phyloP scores from a whole-genome alignment of 352 stramenopile genomes.

The Phytophthora pisi region DNA sequence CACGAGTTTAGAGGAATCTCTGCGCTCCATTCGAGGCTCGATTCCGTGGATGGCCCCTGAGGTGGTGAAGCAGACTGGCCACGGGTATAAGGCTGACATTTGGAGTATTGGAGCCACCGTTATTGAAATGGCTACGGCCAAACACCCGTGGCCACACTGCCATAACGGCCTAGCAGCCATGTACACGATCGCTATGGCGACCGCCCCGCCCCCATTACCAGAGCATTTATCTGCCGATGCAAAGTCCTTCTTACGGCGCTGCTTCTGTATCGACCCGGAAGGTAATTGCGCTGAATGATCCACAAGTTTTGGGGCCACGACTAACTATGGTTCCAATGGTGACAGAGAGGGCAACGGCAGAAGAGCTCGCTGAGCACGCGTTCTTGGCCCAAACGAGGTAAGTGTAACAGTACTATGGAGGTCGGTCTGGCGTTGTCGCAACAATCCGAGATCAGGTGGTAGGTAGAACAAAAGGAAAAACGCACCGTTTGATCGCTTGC shows the following conservation, averaged over 20 bases:
- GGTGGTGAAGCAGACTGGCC: conserved; percentile 75
- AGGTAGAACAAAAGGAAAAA: too few relatives aligned
- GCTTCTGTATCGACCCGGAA: conserved; percentile 78
- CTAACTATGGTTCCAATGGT: background rate
- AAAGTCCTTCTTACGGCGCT: conserved; percentile 61
- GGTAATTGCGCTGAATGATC: conserved; percentile 31
- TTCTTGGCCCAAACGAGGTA: conserved; percentile 52
- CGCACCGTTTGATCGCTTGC: too few relatives aligned
- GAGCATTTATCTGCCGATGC: conserved; percentile 53
- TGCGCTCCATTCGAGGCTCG: conserved; percentile 83
- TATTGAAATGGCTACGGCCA: conserved; percentile 83
- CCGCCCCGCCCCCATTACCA: conserved; percentile 56
- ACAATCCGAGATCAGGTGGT: too few relatives aligned
- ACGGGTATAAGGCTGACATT: conserved; percentile 80
- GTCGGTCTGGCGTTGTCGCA: background rate
- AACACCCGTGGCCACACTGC: conserved; percentile 67
- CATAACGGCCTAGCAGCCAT: conserved; percentile 70
- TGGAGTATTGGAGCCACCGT: conserved; percentile 84
- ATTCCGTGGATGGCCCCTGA: conserved; percentile 89
- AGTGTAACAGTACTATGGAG: conserved; percentile 31
- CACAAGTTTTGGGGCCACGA: background rate
- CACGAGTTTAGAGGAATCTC: conserved; percentile 80
- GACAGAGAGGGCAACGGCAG: conserved; percentile 69
- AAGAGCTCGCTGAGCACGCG: conserved; percentile 57
- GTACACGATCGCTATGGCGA: conserved; percentile 72